Evolutionary conservation across 1,284 basidiomycete genomes (phyloP).

Genomic region (Ceratobasidium sp.): DNA sequence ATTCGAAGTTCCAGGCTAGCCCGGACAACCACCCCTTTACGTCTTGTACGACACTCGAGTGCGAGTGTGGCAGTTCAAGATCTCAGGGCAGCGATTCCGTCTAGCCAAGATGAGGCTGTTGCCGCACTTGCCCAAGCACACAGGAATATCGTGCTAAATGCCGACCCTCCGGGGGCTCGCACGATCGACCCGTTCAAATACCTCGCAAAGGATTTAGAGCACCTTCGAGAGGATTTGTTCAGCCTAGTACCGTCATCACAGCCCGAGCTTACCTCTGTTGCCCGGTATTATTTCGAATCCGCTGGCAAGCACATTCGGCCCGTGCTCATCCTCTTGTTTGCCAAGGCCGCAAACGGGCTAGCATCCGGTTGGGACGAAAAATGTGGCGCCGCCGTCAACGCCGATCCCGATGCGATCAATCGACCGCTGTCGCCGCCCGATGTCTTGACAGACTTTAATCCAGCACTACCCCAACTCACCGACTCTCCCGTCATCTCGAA

Average conservation of each 20-base stretch:
- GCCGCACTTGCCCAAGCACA: conserved; percentile 25
- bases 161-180: background rate
- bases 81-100: background rate
- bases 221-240: conserved; percentile 78
- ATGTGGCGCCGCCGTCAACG: conserved; percentile 57
- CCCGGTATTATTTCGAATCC: conserved; percentile 91
- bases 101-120: background rate
- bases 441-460: conserved; percentile 56
- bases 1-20: background rate
- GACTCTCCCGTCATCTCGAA: conserved; percentile 46
- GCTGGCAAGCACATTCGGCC: conserved; percentile 92
- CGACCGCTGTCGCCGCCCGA: conserved; percentile 50
- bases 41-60: conserved; percentile 9
- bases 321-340: conserved; percentile 88
- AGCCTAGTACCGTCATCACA: conserved; percentile 88
- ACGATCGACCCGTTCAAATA: conserved; percentile 67
- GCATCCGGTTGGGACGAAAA: conserved; percentile 61
- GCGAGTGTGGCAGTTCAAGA: conserved; percentile 1
- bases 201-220: conserved; percentile 76
- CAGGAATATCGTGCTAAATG: background rate
- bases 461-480: conserved; percentile 47
- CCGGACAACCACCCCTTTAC: conserved; percentile 5
- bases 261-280: conserved; percentile 85
- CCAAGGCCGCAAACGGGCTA: conserved; percentile 88
- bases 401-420: conserved; percentile 48